Conservation (phyloP, 2,329 filamentous ascomycete genomes). For the Thelonectria blattea region DNA sequence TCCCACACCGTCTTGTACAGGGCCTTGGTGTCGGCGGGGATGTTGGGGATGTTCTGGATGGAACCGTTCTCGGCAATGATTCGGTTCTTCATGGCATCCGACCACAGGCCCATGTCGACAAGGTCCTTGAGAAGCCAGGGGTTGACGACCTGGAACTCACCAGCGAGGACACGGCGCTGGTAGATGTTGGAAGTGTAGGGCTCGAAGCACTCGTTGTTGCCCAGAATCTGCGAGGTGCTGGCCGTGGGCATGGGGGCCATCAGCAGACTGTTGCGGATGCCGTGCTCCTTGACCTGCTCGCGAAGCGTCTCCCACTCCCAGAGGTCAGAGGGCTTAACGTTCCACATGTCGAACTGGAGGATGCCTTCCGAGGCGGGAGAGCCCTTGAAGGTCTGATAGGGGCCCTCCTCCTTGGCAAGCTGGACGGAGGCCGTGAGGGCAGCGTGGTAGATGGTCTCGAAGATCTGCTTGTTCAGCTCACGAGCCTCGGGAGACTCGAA, state of each 20-base stretch:
- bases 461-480: constrained; percentile 96
- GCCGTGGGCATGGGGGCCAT: constrained; percentile 98
- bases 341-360: constrained; percentile 99
- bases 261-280: constrained; percentile 93
- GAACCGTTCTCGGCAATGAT: constrained; percentile 98
- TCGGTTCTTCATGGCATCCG: constrained; percentile 99
- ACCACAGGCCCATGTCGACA: constrained; percentile 97
- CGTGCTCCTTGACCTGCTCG: constrained; percentile 88
- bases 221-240: constrained; percentile 95
- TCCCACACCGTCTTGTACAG: constrained; percentile 99
- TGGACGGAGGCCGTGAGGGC: constrained; percentile 88
- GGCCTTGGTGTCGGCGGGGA: constrained; percentile 92
- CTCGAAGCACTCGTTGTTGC: constrained; percentile 99
- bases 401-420: constrained; percentile 79
- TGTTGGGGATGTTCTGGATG: constrained; percentile 96
- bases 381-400: constrained; percentile 90
- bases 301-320: constrained; percentile 96
- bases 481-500: constrained; percentile 96
- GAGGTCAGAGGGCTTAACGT: constrained; percentile 87
- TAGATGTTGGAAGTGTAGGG: constrained; percentile 99
- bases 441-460: constrained; percentile 98
- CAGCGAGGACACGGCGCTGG: constrained; percentile 94
- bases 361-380: constrained; percentile 94
- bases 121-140: constrained; percentile 98
- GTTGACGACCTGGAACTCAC: constrained; percentile 99